phyloP scores from a whole-genome alignment of 768 basidiomycete genomes.

The Lactifluus subvellereus region DNA sequence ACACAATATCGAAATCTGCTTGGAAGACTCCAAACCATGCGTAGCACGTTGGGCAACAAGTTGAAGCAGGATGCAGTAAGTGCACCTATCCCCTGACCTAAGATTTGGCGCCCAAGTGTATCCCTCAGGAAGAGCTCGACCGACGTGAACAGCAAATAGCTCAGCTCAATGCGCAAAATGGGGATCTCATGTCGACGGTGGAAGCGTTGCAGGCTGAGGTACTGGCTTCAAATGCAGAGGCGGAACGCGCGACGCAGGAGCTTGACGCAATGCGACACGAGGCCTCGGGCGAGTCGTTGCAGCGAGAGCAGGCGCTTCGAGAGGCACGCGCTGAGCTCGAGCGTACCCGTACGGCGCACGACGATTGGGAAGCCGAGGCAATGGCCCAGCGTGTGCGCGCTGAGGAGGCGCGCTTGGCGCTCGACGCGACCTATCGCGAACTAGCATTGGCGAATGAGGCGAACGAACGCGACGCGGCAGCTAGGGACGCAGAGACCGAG shows the following conservation, averaged over 20 bases:
- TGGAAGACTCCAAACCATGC: slow-evolving; percentile 87
- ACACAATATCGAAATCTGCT: slow-evolving; percentile 82
- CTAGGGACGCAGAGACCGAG: slow-evolving; percentile 64
- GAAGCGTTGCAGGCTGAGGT: slow-evolving; percentile 81
- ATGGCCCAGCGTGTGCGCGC: slow-evolving; percentile 61
- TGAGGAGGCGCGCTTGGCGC: slow-evolving; percentile 61
- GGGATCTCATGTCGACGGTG: slow-evolving; percentile 63
- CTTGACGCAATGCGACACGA: slow-evolving; percentile 67
- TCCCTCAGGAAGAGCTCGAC: slow-evolving; percentile 91
- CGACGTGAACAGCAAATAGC: slow-evolving; percentile 81
- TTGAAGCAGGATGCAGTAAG: slow-evolving; percentile 93
- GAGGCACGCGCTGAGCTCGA: slow-evolving; percentile 86
- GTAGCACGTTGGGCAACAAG: slow-evolving; percentile 89
- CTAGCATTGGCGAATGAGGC: slow-evolving; percentile 60
- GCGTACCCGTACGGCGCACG: slow-evolving; percentile 73
- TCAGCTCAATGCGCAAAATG: slow-evolving; percentile 69
- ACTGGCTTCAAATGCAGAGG: slow-evolving; percentile 66
- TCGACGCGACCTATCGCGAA: slow-evolving; percentile 55
- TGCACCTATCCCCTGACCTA: slow-evolving; percentile 20
- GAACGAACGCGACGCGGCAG: slow-evolving; percentile 47
- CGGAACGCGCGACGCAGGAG: slow-evolving; percentile 61
- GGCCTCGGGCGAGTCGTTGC: slow-evolving; percentile 58
- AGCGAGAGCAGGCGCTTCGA: slow-evolving; percentile 74
- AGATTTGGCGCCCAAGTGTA: slow-evolving; percentile 16
- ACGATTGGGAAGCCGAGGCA: slow-evolving; percentile 60